phyloP scores from a whole-genome alignment of 2,329 filamentous ascomycete species.

The Ceratocystis albifundus region DNA sequence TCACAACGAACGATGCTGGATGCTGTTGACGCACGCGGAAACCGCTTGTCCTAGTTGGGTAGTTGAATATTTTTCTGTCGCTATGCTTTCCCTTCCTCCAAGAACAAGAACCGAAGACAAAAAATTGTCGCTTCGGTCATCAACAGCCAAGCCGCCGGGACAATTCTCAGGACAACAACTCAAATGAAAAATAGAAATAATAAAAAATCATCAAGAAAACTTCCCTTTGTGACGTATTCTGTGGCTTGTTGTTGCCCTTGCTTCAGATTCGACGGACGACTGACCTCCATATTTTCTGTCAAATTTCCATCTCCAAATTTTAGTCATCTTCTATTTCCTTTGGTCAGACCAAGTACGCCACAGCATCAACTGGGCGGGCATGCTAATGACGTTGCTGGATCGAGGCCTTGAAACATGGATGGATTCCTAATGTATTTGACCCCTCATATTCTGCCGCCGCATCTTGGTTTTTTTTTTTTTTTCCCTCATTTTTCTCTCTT shows the following conservation, averaged over 20 bases:
- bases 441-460: neutral
- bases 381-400: too few relatives aligned
- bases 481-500: neutral
- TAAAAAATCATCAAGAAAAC: neutral
- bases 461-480: too few relatives aligned
- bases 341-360: too few relatives aligned
- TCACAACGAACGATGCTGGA: too few relatives aligned
- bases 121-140: neutral
- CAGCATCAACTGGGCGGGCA: too few relatives aligned
- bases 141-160: neutral
- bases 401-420: neutral
- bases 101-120: too few relatives aligned
- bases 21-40: too few relatives aligned
- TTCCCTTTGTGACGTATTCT: neutral
- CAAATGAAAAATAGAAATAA: neutral
- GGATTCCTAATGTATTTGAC: neutral
- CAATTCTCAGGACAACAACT: too few relatives aligned
- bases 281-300: slow-evolving; percentile 11
- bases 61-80: too few relatives aligned
- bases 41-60: too few relatives aligned
- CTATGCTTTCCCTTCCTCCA: too few relatives aligned
- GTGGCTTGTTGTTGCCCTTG: neutral
- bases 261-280: neutral
- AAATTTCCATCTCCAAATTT: neutral
- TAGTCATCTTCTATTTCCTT: neutral